Evolutionary conservation across 164 flowering plant genomes (phyloP), one percentile per base, ranked within the genome.

Genomic region (Macadamia integrifolia): DNA sequence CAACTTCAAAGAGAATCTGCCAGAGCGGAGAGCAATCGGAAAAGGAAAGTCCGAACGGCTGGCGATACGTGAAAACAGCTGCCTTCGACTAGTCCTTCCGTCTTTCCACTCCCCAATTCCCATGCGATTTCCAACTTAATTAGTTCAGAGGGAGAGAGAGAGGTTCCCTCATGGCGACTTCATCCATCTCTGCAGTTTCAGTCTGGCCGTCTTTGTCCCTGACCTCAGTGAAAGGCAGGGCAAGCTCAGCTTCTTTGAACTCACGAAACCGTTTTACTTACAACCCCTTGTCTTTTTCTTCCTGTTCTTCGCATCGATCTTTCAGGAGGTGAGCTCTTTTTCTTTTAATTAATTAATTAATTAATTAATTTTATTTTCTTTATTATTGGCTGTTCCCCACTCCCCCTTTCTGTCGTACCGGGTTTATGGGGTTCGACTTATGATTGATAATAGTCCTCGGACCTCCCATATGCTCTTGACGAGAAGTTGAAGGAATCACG

Each of bases 291-390:
- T 66, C 74, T 12, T 64, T 66, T 18, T 64, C 66, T 61, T 46
- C 66, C n/a, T 60, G 64, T 71, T 68, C 73, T 58, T 40, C 18
- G 15, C 53, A 10, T 59, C 66, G 60, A 46, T 9, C 44, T 53
- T 15, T 50, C 48, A 69, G 75, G 35, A 84, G 87, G 85, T 84
- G 29, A 48, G 23, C 49, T 57, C 7, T 31, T 28, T 7, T 3
- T 18, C 8, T 43, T n/a, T 56, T 55, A 8, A 18, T 9, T 49
- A 12, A 15, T 1, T 59, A 11, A 15, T 1, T 59, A 11, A 23
- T 23, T 23, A 23, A 23, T 23, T 23, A 23, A 23, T 23, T 23
- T 23, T 23, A 23, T 31, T 60, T 6, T 18, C 6, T 6, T 56
- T 1, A 23, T 35, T 18, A 18, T 57, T 9, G 50, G 48, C 48